Base-by-base conservation (phyloP, 495 filamentous ascomycete species). In the Trichocladium uniseriatum region DNA sequence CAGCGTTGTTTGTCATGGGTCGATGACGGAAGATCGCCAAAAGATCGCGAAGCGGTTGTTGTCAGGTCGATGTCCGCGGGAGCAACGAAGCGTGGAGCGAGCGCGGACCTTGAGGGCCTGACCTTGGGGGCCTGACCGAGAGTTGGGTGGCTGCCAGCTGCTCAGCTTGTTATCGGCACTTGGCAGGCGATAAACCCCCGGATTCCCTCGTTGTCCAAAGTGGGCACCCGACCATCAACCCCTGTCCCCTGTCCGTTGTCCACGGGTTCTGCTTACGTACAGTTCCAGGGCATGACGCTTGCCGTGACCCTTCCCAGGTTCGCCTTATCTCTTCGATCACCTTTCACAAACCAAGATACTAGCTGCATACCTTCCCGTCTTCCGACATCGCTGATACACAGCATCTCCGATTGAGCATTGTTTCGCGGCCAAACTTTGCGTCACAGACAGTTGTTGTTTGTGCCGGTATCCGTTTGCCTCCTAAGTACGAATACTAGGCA, bases 371-470 rank as follows among this genome's bases (percentile, higher is more conserved):
- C 24, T 35, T 28, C 13, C 43, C 39, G 40, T 44, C 41, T 55
- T 56, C 56, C 56, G 56, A 59, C 56, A 55, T 56, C 56, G 56
- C 56, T 49, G 38, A 32, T 19, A 9, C 29, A 45, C 16, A 28
- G 34, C 31, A 39, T 32, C 31, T 5, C 11, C n/a, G 19, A 11
- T 7, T 21, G n/a, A n/a, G 11, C 38, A 24, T 42, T 36, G 29
- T 40, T 16, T 35, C 18, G 42, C 29, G 14, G 3, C 11, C 18
- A 21, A 15, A 19, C 38, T 35, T 13, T 31, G 45, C 24, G 21
- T 41, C 16, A 14, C 31, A 11, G 31, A 4, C 10, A 6, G 31
- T 14, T 10, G 11, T 32, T 32, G 13, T 32, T 39, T 32, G 18
- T 35, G n/a, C 21, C 24, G 3, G 24, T 8, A 27, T 8, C 24